Evolutionary conservation across 1,284 basidiomycete genomes (phyloP).

Genomic region (Wallemia ichthyophaga): DNA sequence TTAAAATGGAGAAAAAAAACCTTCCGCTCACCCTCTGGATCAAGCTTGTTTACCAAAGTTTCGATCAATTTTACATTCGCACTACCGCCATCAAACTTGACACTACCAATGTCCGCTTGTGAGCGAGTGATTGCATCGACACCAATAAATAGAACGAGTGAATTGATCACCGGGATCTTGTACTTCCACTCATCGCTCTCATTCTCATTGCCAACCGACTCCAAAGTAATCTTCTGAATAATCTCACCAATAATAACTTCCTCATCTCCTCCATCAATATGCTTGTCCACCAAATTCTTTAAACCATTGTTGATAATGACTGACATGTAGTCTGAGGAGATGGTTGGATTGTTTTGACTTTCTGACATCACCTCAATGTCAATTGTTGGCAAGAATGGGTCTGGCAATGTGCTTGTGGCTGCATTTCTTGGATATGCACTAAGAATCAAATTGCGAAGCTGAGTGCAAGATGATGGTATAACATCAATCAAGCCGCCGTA

Average conservation of each 20-base stretch:
- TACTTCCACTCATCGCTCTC: conserved; percentile 29
- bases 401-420: conserved; percentile 39
- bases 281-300: conserved; percentile 45
- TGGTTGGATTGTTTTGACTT: conserved; percentile 62
- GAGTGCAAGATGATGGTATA: conserved; percentile 74
- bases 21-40: conserved; percentile 47
- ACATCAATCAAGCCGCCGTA: conserved; percentile 83
- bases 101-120: conserved; percentile 43
- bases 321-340: conserved; percentile 64
- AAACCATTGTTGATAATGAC: conserved; percentile 50
- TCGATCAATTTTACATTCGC: conserved; percentile 52
- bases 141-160: conserved; percentile 79
- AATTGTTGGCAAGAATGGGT: conserved; percentile 29
- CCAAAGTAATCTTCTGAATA: conserved; percentile 11
- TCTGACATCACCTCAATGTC: conserved; percentile 36
- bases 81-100: conserved; percentile 45
- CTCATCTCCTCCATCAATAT: conserved; percentile 50
- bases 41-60: conserved; percentile 49
- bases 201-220: conserved; percentile 13
- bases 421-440: conserved; percentile 61
- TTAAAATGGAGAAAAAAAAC: neutral
- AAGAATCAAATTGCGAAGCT: conserved; percentile 84
- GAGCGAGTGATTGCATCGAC: conserved; percentile 60
- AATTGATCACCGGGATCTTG: conserved; percentile 65
- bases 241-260: conserved; percentile 22